Evolutionary conservation across 177 flowering plant species (phyloP), one percentile per base, ranked within the genome.

Genomic region (Telopea speciosissima): DNA sequence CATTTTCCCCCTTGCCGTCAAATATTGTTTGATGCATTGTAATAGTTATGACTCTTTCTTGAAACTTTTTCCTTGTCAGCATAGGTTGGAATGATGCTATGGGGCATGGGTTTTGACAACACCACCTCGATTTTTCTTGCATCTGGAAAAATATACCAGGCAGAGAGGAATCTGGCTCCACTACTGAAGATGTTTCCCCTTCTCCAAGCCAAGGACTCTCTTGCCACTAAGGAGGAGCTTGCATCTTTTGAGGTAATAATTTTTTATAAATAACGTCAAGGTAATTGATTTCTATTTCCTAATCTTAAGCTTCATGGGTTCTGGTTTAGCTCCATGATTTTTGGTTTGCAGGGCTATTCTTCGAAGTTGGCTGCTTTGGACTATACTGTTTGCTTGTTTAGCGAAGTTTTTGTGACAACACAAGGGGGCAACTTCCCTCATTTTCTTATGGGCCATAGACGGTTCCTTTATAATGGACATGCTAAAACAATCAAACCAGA

Each of bases 361-460:
- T 94, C 98, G 9, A 88, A 95, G 80, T 70, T 94, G 83, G 98
- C 98, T 62, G 97, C 98, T 75, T 68, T 94, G 82, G 98, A 94
- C 78, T 90, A 92, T 75, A 80, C 80, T 13, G 93, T 89, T 23
- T 88, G 92, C 80, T 80, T 94, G 83, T 76, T 62, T 22, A 94
- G 98, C 79, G 97, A 94, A 79, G 95, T 87, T 61, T 94, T 94
- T 72, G 90, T 92, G 68, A 89, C 98, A 58, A 92, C 92, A 24
- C 98, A 94, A 76, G 98, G 98, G 49, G 98, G 97, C 60, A 92
- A 94, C 79, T 94, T 94, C 64, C 96, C 98, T 2, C 96, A 94
- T 77, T 90, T 92, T 77, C 81, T 94, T 67, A 86, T 89, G 96
- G 98, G 98, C 40, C 97, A 92, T 54, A 79, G 98, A 26, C 79